Conservation (phyloP, 1,139 yeast species). For the Zygosaccharomyces pseudobailii region DNA sequence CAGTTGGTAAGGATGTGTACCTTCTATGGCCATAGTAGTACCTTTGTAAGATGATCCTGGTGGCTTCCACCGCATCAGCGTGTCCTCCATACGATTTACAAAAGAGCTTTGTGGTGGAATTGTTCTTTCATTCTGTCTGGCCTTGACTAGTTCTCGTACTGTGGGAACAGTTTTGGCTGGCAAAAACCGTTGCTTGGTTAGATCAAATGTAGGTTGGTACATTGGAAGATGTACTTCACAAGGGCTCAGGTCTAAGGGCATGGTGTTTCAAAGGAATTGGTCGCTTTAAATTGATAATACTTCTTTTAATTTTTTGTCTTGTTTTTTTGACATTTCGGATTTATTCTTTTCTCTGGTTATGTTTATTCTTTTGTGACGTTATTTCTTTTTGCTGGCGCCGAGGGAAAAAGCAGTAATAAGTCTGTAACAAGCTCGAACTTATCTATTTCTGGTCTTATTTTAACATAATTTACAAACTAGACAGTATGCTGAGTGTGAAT, state of each 20-base stretch:
- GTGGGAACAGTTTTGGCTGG: constrained; percentile 19
- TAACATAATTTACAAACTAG: too few relatives aligned
- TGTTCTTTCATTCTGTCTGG: constrained; percentile 30
- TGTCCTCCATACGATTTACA: constrained; percentile 46
- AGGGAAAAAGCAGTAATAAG: too few relatives aligned
- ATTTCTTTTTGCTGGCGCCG: too few relatives aligned
- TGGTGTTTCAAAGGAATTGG: neutral
- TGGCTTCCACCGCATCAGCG: constrained; percentile 51
- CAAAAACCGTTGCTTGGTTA: constrained; percentile 12
- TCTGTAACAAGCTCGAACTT: too few relatives aligned
- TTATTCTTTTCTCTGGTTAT: too few relatives aligned
- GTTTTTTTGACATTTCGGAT: neutral
- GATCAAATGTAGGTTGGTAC: constrained; percentile 12
- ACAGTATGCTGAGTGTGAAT: too few relatives aligned
- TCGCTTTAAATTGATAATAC: neutral
- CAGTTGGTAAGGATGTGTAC: constrained; percentile 26
- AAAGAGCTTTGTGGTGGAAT: constrained; percentile 33
- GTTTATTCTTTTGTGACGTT: too few relatives aligned
- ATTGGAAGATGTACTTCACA: constrained; percentile 8
- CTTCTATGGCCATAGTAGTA: constrained; percentile 24
- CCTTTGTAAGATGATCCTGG: constrained; percentile 39
- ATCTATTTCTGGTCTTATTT: too few relatives aligned
- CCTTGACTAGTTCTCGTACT: constrained; percentile 30
- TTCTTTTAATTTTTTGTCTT: neutral
- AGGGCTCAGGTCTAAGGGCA: constrained; percentile 9